A percentile compares a stretch with the other conserved stretches of the same genome.
These are phyloP conservation scores for Metarhizium brunneum DNA, from an alignment of 2,329 filamentous ascomycete species.

Conservation along the genomic window DNA sequence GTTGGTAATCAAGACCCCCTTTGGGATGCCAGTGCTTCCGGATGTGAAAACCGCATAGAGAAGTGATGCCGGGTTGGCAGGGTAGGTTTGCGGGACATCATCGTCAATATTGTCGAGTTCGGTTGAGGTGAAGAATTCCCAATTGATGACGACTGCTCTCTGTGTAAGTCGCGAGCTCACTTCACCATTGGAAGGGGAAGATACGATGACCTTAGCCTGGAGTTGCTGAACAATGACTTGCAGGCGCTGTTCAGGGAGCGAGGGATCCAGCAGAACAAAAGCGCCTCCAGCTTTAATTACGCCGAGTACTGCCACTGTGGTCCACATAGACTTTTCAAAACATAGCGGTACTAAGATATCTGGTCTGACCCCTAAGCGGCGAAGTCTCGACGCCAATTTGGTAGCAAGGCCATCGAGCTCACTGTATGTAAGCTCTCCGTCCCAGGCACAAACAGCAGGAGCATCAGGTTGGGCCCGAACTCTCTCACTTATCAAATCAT, in stretches of 20 bases:
- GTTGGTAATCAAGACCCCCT: slow-evolving; percentile 11
- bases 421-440: slow-evolving; percentile 19
- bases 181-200: neutral
- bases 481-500: neutral
- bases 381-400: neutral
- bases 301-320: slow-evolving; percentile 14
- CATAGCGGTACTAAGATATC: slow-evolving; percentile 14
- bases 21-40: slow-evolving; percentile 13
- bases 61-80: neutral
- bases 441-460: slow-evolving; percentile 21
- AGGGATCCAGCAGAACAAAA: slow-evolving; percentile 16
- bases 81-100: neutral
- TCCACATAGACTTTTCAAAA: slow-evolving; percentile 18
- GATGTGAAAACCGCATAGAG: slow-evolving; percentile 10
- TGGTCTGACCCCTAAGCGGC: neutral
- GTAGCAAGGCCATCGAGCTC: slow-evolving; percentile 17
- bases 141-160: neutral
- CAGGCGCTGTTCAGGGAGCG: slow-evolving; percentile 11
- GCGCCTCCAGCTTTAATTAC: slow-evolving; percentile 18
- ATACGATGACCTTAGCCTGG: slow-evolving; percentile 4
- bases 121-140: neutral
- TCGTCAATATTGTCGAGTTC: neutral
- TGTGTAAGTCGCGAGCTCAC: neutral
- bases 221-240: slow-evolving; percentile 8
- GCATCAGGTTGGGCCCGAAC: slow-evolving; percentile 9